Evolutionary conservation across 805 yeast species (phyloP), one percentile per base, ranked within the genome.

Genomic region (Ogataea nitratoaversa): DNA sequence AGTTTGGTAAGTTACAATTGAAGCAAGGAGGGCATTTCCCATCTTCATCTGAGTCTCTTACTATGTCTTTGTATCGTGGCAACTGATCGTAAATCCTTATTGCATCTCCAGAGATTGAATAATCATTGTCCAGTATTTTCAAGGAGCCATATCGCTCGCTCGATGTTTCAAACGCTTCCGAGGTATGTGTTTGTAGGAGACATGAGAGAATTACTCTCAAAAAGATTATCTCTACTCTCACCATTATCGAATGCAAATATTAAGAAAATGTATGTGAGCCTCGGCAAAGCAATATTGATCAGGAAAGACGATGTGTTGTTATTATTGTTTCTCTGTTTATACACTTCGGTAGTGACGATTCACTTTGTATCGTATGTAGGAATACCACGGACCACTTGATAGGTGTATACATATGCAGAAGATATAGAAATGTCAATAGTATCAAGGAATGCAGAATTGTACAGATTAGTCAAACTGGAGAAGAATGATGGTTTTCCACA

Each of bases 1-100:
- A 89, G 47, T 89, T 83, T 2, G 97, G 95, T 11, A 89, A 71
- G 71, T 88, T 84, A 68, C 99, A 93, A 63, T 93, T 91, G 75
- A 93, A 93, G 56, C 97, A 86, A 0, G 95, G 95, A 0, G 95
- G 95, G 54, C 95, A 86, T 36, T 74, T 68, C 9, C 69, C 78
- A 5, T 44, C 35, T 3, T 34, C 41, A 16, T 29, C 40, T 14
- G 2, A 34, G 1, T n/a, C 23, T n/a, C 19, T 13, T 8, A 30
- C 19, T 12, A 27, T 28, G 3, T 32, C 33, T 22, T 32, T 5
- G n/a, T 20, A 32, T 11, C 28, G 31, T 36, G 31, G 33, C 11
- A 24, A 33, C 8, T 37, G 29, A 24, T 27, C 22, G 5, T 17
- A 24, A 22, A 25, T 3, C 19, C 17, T 17, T 4, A 34, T 16